Evolutionary conservation across 805 yeast species (phyloP), one percentile per base, ranked within the genome.

Genomic region (Metschnikowia proteae): DNA sequence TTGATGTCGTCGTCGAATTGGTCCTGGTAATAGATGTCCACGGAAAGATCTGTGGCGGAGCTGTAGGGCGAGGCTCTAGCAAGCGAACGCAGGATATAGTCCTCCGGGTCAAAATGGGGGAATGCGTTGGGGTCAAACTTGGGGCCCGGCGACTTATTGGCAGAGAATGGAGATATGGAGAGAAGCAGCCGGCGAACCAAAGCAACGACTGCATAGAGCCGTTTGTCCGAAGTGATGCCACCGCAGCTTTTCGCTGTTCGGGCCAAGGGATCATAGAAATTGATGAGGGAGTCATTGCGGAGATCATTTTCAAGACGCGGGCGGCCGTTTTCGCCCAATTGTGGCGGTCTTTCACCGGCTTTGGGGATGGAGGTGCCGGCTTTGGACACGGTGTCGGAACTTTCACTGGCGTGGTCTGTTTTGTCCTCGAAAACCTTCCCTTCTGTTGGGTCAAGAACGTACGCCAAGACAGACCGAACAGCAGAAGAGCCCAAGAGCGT

Each of bases 221-320:
- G 70, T 60, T 82, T 74, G 60, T 83, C 88, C 3, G 80, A 74
- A 57, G 66, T 71, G 29, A 84, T 60, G 0, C 85, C 74, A 3
- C 92, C 91, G 45, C 76, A 75, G 22, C 83, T 80, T 22, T 74
- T 63, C 11, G 63, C 60, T 47, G 79, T 76, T 51, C 91, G 69
- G 1, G 84, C 86, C 65, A 81, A 76, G 2, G 91, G 90, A 22
- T 83, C 81, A 72, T 81, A 73, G 59, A 82, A 85, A 46, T 81
- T 74, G 33, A 77, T 62, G 25, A 85, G 68, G 7, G 87, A 73
- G 55, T 81, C 82, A 56, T 80, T 82, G 46, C 73, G 66, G 26
- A 83, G 66, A 60, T 86, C 94, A 57, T 82, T 84, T 17, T 58
- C 58, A 26, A 58, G 57, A 40, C 48, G 48, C 17, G 30, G 46